Conservation (phyloP, 345 rosid genomes). For the Alliaria petiolata region DNA sequence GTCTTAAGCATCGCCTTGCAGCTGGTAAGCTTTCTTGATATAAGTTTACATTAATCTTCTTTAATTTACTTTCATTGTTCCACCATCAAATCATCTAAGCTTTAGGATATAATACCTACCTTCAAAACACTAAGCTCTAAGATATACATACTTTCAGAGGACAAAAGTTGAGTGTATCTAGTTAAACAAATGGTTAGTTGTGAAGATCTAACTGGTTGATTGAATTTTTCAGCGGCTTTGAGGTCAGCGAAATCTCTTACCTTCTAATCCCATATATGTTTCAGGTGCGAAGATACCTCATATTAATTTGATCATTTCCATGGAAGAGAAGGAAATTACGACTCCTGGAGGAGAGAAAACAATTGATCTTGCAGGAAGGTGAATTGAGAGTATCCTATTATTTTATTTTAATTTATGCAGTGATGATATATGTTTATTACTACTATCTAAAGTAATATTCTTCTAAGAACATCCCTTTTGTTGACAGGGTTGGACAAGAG, state of each 20-base stretch:
- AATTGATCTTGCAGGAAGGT: constrained; percentile 74
- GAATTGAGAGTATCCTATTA: background rate
- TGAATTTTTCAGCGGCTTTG: background rate
- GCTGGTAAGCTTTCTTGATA: constrained; percentile 53
- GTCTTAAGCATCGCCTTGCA: constrained; percentile 92
- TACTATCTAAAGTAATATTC: background rate
- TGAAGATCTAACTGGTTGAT: background rate
- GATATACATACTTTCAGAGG: background rate
- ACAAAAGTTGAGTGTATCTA: background rate
- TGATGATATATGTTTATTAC: background rate
- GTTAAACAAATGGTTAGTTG: background rate
- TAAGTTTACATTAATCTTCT: background rate
- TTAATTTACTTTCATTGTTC: background rate
- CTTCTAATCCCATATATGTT: background rate
- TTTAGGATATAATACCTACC: background rate
- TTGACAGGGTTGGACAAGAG: constrained; percentile 57
- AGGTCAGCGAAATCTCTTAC: background rate
- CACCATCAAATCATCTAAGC: background rate
- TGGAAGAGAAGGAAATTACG: constrained; percentile 44
- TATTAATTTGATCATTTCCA: constrained; percentile 60
- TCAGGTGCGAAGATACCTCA: constrained; percentile 81
- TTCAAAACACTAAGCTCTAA: background rate
- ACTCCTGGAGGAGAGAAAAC: constrained; percentile 54
- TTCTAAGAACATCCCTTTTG: constrained; percentile 10
- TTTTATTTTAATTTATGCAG: background rate